A percentile compares a stretch with the other conserved stretches of the same genome.
phyloP scores from a whole-genome alignment of 179 eudicot species.

The Carnegiea gigantea region DNA sequence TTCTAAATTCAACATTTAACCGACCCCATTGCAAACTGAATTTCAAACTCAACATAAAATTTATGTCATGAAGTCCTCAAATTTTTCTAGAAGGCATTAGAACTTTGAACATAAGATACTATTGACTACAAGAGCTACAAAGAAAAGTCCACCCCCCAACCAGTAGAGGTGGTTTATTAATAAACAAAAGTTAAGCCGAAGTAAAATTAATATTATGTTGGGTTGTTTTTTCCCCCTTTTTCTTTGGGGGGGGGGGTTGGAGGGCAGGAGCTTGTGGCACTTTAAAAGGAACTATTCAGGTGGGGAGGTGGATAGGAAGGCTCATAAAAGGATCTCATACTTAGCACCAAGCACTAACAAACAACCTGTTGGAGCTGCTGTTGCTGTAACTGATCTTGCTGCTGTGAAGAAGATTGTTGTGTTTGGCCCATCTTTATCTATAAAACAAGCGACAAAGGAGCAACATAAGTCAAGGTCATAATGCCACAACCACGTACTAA shows the following conservation, averaged over 20 bases:
- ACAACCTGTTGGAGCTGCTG: conserved; percentile 86
- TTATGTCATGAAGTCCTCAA: not conserved
- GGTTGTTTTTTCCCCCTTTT: not conserved
- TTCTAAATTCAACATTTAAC: not conserved
- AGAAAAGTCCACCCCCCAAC: not conserved
- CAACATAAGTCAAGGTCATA: not conserved
- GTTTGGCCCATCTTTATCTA: conserved; percentile 91
- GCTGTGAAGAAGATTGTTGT: conserved; percentile 87
- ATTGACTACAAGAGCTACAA: not conserved
- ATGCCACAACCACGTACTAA: conserved; percentile 9
- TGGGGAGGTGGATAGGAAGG: not conserved
- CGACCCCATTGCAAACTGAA: not conserved
- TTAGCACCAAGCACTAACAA: conserved; percentile 11
- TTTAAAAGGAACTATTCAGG: not conserved
- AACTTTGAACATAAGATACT: not conserved
- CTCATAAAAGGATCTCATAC: not conserved
- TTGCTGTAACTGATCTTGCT: conserved; percentile 91
- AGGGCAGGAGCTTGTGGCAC: not conserved
- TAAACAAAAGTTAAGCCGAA: not conserved
- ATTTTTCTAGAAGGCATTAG: not conserved
- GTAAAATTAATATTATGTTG: no score
- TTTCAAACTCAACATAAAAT: not conserved
- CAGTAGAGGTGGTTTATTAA: not conserved
- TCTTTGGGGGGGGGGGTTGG: no score
- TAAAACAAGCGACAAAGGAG: conserved; percentile 11